These are phyloP conservation scores for Diaporthe amygdali DNA, from an alignment of 2,329 filamentous ascomycete genomes.

Conservation along the genomic window DNA sequence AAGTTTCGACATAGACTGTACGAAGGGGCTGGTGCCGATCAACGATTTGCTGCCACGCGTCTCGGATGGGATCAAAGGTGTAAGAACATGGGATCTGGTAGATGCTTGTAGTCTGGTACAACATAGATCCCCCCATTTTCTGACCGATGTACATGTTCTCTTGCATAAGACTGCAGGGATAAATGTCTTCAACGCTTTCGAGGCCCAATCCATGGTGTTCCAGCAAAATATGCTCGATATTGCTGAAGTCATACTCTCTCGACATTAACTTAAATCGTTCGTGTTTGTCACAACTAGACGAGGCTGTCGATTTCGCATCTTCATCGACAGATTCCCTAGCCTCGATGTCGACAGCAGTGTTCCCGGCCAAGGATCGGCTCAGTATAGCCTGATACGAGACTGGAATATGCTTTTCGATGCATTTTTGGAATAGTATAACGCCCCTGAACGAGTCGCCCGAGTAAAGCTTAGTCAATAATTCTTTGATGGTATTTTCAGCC, in stretches of 20 bases:
- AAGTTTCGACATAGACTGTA: not conserved
- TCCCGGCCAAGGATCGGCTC: not conserved
- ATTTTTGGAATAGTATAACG: not conserved
- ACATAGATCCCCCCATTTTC: not conserved
- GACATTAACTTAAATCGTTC: not conserved
- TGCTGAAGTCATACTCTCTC: not conserved
- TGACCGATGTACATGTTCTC: not conserved
- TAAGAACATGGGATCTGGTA: not conserved
- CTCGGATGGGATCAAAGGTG: not conserved
- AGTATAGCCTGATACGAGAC: not conserved
- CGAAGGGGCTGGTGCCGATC: not conserved
- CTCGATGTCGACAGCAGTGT: not conserved
- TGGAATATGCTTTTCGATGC: not conserved
- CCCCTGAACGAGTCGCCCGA: not conserved
- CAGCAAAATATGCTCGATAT: not conserved
- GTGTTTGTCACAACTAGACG: not conserved
- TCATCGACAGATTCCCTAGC: not conserved
- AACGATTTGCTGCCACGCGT: not conserved
- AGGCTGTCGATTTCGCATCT: not conserved
- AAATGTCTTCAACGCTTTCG: not conserved
- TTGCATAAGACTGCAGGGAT: not conserved
- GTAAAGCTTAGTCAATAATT: not conserved
- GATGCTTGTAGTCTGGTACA: not conserved
- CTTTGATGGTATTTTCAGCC: too few relatives aligned
- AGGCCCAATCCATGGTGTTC: not conserved